A percentile compares a stretch with the other conserved stretches of the same genome.
phyloP scores from a whole-genome alignment of 2,329 filamentous ascomycete species.

The Fusarium acutatum region DNA sequence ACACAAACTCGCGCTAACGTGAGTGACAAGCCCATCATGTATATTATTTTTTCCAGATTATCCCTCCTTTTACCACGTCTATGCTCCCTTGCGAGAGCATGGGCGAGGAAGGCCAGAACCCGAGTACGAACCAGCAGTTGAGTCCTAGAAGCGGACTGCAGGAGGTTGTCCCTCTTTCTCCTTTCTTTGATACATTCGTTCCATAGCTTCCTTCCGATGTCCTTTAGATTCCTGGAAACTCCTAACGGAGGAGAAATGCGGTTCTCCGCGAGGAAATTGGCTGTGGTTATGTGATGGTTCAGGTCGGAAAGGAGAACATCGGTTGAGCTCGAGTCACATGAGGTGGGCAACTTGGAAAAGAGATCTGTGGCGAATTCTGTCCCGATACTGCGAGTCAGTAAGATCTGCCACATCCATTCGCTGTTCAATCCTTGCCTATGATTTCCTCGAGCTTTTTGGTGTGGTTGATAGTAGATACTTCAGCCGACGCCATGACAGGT shows the following conservation, averaged over 20 bases:
- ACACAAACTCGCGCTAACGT: conserved; percentile 65
- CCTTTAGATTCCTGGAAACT: conserved; percentile 59
- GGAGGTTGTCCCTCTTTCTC: conserved; percentile 35
- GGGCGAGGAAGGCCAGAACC: conserved; percentile 71
- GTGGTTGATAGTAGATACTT: conserved; percentile 21
- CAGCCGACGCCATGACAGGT: conserved; percentile 32
- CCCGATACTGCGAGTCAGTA: not conserved
- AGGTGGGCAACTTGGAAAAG: conserved; percentile 32
- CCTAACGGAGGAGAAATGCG: not conserved
- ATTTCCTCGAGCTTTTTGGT: conserved; percentile 38
- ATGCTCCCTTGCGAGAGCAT: conserved; percentile 64
- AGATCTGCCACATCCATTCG: not conserved
- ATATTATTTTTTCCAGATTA: conserved; percentile 53
- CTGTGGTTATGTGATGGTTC: conserved; percentile 37
- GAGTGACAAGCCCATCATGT: conserved; percentile 73
- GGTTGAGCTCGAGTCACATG: conserved; percentile 48
- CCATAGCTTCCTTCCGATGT: conserved; percentile 69
- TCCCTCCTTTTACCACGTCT: conserved; percentile 37
- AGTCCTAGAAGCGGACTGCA: conserved; percentile 27
- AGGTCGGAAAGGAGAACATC: conserved; percentile 50
- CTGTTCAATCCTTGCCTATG: conserved; percentile 26
- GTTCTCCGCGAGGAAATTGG: conserved; percentile 22
- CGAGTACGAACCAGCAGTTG: conserved; percentile 53
- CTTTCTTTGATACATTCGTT: conserved; percentile 68
- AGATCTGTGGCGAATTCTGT: conserved; percentile 44